Evolutionary conservation across 352 stramenopile genomes (phyloP).

Genomic region (Plasmopara halstedii): DNA sequence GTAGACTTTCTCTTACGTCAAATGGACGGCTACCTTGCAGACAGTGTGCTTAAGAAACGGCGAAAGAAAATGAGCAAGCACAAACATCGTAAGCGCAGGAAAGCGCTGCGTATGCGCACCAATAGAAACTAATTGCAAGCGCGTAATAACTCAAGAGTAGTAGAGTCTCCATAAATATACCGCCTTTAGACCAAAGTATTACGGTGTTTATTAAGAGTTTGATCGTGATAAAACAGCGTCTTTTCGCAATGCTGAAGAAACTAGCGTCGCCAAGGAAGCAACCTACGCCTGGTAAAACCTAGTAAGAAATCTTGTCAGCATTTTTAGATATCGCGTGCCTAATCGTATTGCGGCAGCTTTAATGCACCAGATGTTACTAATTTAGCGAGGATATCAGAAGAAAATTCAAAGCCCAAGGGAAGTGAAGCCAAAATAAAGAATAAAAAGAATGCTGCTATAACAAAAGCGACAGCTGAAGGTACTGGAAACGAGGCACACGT

Average conservation of each 20-base stretch:
- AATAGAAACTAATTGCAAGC: slow-evolving; percentile 77
- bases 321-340: background rate
- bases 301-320: no score
- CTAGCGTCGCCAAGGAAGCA: slow-evolving; percentile 31
- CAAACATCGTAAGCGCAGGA: slow-evolving; percentile 88
- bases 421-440: slow-evolving; percentile 18
- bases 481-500: slow-evolving; percentile 5
- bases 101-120: slow-evolving; percentile 82
- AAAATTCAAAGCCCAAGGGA: slow-evolving; percentile 4
- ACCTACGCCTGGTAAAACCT: background rate
- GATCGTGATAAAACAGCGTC: background rate
- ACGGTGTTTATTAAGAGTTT: no score
- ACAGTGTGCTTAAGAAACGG: slow-evolving; percentile 85
- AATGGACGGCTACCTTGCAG: slow-evolving; percentile 70
- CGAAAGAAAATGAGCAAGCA: slow-evolving; percentile 93
- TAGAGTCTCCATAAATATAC: slow-evolving; percentile 9
- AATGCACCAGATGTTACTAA: slow-evolving; percentile 3
- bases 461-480: slow-evolving; percentile 1
- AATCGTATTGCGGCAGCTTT: background rate
- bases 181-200: no score
- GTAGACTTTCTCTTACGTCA: slow-evolving; percentile 56
- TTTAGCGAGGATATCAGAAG: slow-evolving; percentile 4
- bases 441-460: slow-evolving; percentile 1
- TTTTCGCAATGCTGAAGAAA: slow-evolving; percentile 35
- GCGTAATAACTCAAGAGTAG: slow-evolving; percentile 2